Evolutionary conservation across 768 basidiomycete genomes (phyloP), one percentile per base, ranked within the genome.

Genomic region (Suillus bovinus): DNA sequence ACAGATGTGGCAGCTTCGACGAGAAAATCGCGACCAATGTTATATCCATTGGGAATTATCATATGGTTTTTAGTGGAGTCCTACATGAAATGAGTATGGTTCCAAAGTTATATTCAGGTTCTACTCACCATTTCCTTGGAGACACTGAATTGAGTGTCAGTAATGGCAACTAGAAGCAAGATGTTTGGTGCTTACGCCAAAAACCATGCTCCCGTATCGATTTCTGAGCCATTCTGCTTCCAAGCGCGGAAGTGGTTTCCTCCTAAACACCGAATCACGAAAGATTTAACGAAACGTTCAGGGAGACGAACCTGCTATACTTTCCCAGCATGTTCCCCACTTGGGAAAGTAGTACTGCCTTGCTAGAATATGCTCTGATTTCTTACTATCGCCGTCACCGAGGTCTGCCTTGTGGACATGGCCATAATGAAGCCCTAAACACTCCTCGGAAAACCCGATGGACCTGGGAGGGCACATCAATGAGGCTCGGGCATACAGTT

Each of bases 251-350:
- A 95, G 70, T 95, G 94, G 61, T 94, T 88, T 2, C 93, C 93
- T n/a, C 92, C 92, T 82, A 69, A 29, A 57, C 13, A 27, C 16
- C 33, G 36, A 24, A 34, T 49, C 58, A 52, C 53, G 64, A 52
- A 61, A 31, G 38, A 64, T 34, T 8, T 33, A n/a, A 41, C 31
- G 41, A 8, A 17, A 56, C 36, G 14, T 41, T 36, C n/a, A 58
- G 13, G 36, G 14, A 24, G 34, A 64, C 73, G 59, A 56, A 81
- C 88, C 88, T 66, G 86, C 81, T 27, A 94, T 73, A 68, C 86
- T 91, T 79, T 95, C 93, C 90, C 93, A 93, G 73, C 93, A 95
- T 0, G 91, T 91, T 31, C 93, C 93, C 82, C 86, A 87, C 39
- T 87, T 76, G 5, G 92, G 91, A 67, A 84, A 83, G 74, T 92